Evolutionary conservation across 2,329 filamentous ascomycete genomes (phyloP), one percentile per base, ranked within the genome.

Genomic region (Monosporascus sp.): DNA sequence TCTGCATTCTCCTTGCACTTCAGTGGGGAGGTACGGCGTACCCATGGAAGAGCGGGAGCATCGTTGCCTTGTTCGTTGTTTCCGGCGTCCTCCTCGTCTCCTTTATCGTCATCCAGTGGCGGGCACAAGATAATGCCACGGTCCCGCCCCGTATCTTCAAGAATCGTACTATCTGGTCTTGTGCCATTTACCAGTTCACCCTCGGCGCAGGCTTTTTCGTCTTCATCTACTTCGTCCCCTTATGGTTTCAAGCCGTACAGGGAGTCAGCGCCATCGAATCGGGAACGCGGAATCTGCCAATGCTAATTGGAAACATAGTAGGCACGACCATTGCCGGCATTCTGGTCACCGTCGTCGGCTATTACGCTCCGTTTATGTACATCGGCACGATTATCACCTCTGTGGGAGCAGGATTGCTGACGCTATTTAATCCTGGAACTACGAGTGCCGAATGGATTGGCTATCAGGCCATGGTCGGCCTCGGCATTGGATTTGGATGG

Each of bases 11-110:
- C 8, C 71, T 85, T 4, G 80, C 79, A 7, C 69, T 84, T 38
- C 76, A 84, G 59, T 84, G 78, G 76, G 81, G 80, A 15, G 81
- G 81, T 8, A 69, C 74, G 40, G 64, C 74, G 24, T 77, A 78
- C 51, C 49, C 79, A 4, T 85, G 80, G 81, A 70, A 64, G 53
- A 73, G 70, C 65, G 65, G 72, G 14, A 70, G 66, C 24, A 71
- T 82, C 49, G 77, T 82, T 38, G 78, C 77, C 1, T 67, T 83
- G 20, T 75, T 84, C 51, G 70, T 76, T 8, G 75, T 77, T 4
- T 74, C 73, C n/a, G 78, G 64, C 1, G 63, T 72, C 20, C 73
- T 82, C 64, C 65, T 72, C 17, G 52, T 64, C 52, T 57, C 76
- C 28, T 86, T 85, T 55, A 58, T 77, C 40, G 71, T 63, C 49